Conservation (phyloP, 1,284 basidiomycete species). For the Apiotrichum porosum region DNA sequence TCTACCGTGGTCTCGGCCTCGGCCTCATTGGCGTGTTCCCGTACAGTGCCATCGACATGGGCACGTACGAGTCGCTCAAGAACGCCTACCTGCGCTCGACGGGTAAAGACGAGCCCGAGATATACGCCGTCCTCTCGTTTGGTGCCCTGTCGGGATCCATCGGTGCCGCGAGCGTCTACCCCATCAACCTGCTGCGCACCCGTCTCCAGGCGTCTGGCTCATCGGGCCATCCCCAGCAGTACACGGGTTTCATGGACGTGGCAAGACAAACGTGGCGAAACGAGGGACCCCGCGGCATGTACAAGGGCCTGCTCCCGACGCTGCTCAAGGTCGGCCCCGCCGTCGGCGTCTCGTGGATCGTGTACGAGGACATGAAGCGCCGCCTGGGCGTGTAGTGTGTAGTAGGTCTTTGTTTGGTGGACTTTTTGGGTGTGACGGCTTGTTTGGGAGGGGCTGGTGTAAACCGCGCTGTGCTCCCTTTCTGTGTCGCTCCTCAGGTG, state of each 20-base stretch:
- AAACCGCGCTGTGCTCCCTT: neutral
- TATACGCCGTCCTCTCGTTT: conserved; percentile 75
- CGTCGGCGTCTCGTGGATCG: conserved; percentile 90
- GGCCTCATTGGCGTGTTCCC: conserved; percentile 86
- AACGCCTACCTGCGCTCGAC: conserved; percentile 74
- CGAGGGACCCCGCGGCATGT: conserved; percentile 93
- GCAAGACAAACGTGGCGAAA: conserved; percentile 69
- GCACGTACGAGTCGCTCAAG: conserved; percentile 87
- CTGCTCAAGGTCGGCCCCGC: conserved; percentile 92
- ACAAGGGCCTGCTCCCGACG: conserved; percentile 84
- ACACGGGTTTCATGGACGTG: conserved; percentile 85
- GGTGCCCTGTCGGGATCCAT: conserved; percentile 85
- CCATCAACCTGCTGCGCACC: conserved; percentile 88
- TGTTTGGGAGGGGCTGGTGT: neutral
- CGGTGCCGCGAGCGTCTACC: conserved; percentile 88
- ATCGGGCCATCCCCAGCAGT: conserved; percentile 80
- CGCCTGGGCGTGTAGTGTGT: conserved; percentile 30
- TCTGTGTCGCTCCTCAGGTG: no score
- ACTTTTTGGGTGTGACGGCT: neutral
- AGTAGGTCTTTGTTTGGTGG: neutral
- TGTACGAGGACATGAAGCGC: conserved; percentile 51
- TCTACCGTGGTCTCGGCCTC: conserved; percentile 85
- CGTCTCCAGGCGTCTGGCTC: conserved; percentile 94
- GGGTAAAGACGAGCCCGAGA: conserved; percentile 73
- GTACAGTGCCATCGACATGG: conserved; percentile 88